phyloP scores from a whole-genome alignment of 1,284 basidiomycete genomes.

The Tilletia indica region DNA sequence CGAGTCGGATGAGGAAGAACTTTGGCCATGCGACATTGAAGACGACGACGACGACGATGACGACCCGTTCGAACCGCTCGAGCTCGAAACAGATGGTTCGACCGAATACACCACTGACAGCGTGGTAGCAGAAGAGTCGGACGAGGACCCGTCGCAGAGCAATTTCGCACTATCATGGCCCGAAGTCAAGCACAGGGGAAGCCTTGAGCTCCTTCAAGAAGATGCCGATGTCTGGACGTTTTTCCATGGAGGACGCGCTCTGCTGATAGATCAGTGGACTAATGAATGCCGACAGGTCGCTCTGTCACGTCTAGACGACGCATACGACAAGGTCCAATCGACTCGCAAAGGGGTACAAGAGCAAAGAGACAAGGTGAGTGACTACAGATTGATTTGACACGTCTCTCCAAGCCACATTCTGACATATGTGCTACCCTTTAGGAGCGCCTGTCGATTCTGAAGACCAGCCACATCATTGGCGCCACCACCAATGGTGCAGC shows the following conservation, averaged over 20 bases:
- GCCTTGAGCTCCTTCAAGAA: conserved; percentile 57
- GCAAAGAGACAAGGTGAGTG: conserved; percentile 10
- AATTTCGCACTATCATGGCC: conserved; percentile 44
- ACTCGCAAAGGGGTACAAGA: conserved; percentile 54
- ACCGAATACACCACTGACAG: no score
- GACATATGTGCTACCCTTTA: neutral
- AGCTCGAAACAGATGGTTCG: no score
- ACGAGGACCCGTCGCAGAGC: conserved; percentile 42
- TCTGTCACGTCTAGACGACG: conserved; percentile 56
- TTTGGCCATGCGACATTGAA: conserved; percentile 8
- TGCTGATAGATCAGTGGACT: conserved; percentile 56
- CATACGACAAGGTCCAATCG: conserved; percentile 53
- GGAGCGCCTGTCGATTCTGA: conserved; percentile 24
- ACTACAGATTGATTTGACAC: no score
- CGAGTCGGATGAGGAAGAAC: conserved; percentile 20
- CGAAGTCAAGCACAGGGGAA: neutral
- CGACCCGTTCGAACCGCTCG: no score
- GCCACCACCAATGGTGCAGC: conserved; percentile 48
- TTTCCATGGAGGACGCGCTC: conserved; percentile 59
- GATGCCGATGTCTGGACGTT: conserved; percentile 60
- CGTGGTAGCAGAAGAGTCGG: conserved; percentile 43
- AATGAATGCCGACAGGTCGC: conserved; percentile 55
- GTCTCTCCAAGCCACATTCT: no score
- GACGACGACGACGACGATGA: neutral
- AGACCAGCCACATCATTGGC: conserved; percentile 32